These are phyloP conservation scores for Cercospora berteroae DNA, from an alignment of 2,329 filamentous ascomycete genomes.

Conservation along the genomic window DNA sequence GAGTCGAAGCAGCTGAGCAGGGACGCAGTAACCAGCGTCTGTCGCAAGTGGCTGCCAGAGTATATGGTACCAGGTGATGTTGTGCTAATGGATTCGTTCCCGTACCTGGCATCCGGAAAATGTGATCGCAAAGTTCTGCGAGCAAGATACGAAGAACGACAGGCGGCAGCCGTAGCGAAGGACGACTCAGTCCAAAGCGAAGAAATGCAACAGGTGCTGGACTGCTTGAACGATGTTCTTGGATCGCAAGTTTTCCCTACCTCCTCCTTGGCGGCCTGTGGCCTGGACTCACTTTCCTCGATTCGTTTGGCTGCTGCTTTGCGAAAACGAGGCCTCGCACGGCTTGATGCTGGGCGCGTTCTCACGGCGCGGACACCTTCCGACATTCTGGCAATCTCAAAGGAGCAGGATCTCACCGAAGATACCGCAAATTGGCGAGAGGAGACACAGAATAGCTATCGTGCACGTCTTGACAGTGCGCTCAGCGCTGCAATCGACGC, in stretches of 20 bases:
- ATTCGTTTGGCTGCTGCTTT: conserved; percentile 65
- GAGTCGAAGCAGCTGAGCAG: conserved; percentile 39
- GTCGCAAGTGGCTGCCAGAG: conserved; percentile 71
- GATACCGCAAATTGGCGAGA: background rate
- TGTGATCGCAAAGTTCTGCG: conserved; percentile 68
- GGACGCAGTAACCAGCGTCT: conserved; percentile 56
- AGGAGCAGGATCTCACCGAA: background rate
- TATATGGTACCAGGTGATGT: conserved; percentile 83
- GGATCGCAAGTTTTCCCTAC: conserved; percentile 19
- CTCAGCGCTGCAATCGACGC: conserved; percentile 6
- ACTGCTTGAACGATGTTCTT: conserved; percentile 27
- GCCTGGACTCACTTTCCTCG: conserved; percentile 65
- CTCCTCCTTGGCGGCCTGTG: conserved; percentile 53
- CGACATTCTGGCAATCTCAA: conserved; percentile 12
- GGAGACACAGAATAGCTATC: conserved; percentile 13
- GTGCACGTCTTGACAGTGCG: conserved; percentile 5
- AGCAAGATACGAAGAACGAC: conserved; percentile 49
- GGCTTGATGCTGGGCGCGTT: conserved; percentile 59
- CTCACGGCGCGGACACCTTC: conserved; percentile 55
- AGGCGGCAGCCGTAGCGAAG: conserved; percentile 31
- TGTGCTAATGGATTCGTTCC: conserved; percentile 62
- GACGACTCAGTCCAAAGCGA: conserved; percentile 11
- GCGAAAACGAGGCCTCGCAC: conserved; percentile 54
- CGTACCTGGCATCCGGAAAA: conserved; percentile 79
- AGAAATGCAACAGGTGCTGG: conserved; percentile 15